These are phyloP conservation scores for Macaranga tanarius DNA, from an alignment of 441 rosid genomes.

Conservation along the genomic window DNA sequence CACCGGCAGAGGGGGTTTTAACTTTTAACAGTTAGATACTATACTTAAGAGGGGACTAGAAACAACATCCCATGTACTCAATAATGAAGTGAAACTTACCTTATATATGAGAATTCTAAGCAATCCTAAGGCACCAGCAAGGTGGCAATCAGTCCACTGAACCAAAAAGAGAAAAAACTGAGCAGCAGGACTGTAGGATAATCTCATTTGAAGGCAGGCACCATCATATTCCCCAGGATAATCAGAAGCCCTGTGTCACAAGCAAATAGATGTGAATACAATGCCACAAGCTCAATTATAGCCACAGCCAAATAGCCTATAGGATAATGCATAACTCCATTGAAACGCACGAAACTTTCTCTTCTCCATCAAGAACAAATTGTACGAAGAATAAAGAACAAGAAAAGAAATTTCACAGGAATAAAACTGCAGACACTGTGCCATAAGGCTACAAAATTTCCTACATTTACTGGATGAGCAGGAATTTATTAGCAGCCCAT, in stretches of 20 bases:
- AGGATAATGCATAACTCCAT: not conserved
- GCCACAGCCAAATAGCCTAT: not conserved
- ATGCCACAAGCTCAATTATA: not conserved
- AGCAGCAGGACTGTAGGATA: slow-evolving; percentile 90
- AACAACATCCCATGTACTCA: not conserved
- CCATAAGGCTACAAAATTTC: not conserved
- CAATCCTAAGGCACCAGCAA: slow-evolving; percentile 84
- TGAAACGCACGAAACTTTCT: not conserved
- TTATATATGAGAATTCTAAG: slow-evolving; percentile 85
- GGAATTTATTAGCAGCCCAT: not conserved
- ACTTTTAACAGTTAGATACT: not conserved
- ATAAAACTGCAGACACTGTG: not conserved
- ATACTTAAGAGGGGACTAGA: not conserved
- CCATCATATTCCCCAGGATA: slow-evolving; percentile 83
- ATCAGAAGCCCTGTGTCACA: slow-evolving; percentile 70
- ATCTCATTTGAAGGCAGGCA: slow-evolving; percentile 88
- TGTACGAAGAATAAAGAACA: not conserved
- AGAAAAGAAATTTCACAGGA: not conserved
- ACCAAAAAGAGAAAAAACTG: slow-evolving; percentile 80
- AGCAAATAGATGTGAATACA: not conserved
- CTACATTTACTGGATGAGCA: not conserved
- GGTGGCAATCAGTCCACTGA: slow-evolving; percentile 93
- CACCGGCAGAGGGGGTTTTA: not conserved
- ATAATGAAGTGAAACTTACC: slow-evolving; percentile 34
- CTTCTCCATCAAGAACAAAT: not conserved